These are phyloP conservation scores for Nannizzia gypsea DNA, from an alignment of 2,329 filamentous ascomycete genomes.

Conservation along the genomic window DNA sequence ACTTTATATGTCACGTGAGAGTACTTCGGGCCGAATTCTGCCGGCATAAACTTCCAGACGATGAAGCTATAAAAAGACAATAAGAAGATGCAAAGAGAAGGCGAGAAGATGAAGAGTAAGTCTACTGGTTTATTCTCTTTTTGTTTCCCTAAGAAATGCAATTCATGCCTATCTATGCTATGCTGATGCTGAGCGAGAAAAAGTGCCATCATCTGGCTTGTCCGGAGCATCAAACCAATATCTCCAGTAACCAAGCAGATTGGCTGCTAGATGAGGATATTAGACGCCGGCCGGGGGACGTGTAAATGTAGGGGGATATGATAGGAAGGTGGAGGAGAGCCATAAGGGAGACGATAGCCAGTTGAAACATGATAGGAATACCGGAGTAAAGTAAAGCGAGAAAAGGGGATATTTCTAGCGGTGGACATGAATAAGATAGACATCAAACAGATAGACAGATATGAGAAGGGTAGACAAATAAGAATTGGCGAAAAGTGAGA, in stretches of 20 bases:
- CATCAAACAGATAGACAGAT: neutral
- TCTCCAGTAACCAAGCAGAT: neutral
- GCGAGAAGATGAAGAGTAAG: neutral
- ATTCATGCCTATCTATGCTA: constrained; percentile 4
- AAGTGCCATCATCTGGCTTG: neutral
- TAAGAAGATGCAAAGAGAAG: neutral
- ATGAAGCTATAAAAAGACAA: neutral
- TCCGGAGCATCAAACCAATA: neutral
- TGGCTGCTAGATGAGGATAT: neutral
- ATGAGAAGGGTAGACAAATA: neutral
- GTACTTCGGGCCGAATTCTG: neutral
- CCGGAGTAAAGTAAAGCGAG: neutral
- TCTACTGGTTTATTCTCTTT: neutral
- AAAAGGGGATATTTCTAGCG: neutral
- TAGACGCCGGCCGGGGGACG: neutral
- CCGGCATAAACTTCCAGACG: neutral
- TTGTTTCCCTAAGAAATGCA: neutral
- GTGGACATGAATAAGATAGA: neutral
- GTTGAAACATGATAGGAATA: neutral
- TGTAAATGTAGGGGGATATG: neutral
- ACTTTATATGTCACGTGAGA: no score
- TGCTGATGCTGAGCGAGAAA: constrained; percentile 1
- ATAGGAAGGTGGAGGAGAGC: neutral
- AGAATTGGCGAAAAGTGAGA: neutral
- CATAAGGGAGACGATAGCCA: neutral